These are phyloP conservation scores for Tuber indicum DNA, from an alignment of 495 filamentous ascomycete species.

Conservation along the genomic window DNA sequence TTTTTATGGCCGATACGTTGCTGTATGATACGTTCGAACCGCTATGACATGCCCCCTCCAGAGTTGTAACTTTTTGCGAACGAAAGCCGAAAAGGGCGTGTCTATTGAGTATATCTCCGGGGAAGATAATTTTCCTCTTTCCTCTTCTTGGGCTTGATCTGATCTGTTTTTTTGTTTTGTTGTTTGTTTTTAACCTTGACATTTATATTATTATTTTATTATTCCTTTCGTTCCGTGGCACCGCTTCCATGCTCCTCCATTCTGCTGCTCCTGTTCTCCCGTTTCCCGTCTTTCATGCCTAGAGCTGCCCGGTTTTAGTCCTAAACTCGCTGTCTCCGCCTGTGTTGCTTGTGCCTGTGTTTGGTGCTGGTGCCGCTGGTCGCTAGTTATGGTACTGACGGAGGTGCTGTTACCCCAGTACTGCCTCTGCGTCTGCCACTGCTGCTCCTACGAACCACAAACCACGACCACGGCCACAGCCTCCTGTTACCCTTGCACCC, in stretches of 20 bases:
- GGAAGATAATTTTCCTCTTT: slow-evolving; percentile 11
- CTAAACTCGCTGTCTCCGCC: background rate
- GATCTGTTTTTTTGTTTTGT: slow-evolving; percentile 21
- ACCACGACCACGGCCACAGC: slow-evolving; percentile 10
- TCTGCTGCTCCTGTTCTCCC: slow-evolving; percentile 28
- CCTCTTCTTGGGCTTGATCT: slow-evolving; percentile 21
- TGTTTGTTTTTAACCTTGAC: background rate
- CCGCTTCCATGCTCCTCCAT: slow-evolving; percentile 34
- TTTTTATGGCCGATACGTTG: background rate
- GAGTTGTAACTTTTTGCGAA: background rate
- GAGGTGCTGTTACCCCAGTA: background rate
- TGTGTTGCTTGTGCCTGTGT: background rate
- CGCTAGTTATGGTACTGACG: background rate
- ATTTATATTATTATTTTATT: background rate
- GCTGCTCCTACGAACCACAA: background rate
- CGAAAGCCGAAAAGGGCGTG: background rate
- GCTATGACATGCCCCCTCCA: background rate
- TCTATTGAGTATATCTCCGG: slow-evolving; percentile 1
- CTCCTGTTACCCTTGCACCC: slow-evolving; percentile 35
- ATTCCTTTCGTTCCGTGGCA: slow-evolving; percentile 32
- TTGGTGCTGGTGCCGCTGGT: background rate
- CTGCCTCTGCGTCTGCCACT: background rate
- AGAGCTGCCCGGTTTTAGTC: slow-evolving; percentile 21
- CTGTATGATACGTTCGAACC: background rate
- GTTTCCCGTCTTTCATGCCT: slow-evolving; percentile 40